Base-by-base conservation (phyloP, 2,329 filamentous ascomycete genomes). In the Pseudonectria foliicola region DNA sequence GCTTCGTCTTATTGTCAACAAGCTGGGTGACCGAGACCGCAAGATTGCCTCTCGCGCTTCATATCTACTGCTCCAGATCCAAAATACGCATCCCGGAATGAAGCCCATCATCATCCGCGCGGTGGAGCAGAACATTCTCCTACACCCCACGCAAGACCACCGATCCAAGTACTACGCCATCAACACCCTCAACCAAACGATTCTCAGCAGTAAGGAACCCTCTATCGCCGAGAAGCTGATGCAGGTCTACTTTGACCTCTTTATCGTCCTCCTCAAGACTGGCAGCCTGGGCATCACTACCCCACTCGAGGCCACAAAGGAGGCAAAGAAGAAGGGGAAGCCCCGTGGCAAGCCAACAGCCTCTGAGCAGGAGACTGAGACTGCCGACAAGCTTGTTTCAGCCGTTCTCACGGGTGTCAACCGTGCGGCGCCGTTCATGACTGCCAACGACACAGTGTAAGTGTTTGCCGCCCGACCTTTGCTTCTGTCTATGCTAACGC, bases 131-230 rank as follows among this genome's bases (percentile, higher is more conserved):
- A 90, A 96, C 49, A 75, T 94, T 30, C 67, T 98, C 14, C 83
- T 95, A 56, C 79, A 87, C 34, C 85, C 89, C 0, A 85, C 86
- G 10, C 92, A 96, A 60, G 90, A 79, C 53, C 71, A 82, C 25
- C 85, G 93, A 49, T 86, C 90, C 27, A 93, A 86, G 56, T 98
- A 98, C 63, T 95, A 95, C 60, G 89, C 87, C 24, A 81, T 95
- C 58, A 95, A 95, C 57, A 96, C 92, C 0, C 71, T 98, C 32
- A 98, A 98, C 58, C 93, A 98, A 63, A 96, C 90, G 0, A 89
- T 96, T 32, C 64, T 98, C 32, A 94, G 85, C 59, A 75, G 66
- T 35, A 92, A 83, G 51, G 90, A 96, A 54, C 82, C 88, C 26
- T 71, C 77, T 13, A 74, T 94, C 13, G 89, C 89, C 7, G 81